Base-by-base conservation (phyloP, 306 rosid genomes). In the Malus orientalis region DNA sequence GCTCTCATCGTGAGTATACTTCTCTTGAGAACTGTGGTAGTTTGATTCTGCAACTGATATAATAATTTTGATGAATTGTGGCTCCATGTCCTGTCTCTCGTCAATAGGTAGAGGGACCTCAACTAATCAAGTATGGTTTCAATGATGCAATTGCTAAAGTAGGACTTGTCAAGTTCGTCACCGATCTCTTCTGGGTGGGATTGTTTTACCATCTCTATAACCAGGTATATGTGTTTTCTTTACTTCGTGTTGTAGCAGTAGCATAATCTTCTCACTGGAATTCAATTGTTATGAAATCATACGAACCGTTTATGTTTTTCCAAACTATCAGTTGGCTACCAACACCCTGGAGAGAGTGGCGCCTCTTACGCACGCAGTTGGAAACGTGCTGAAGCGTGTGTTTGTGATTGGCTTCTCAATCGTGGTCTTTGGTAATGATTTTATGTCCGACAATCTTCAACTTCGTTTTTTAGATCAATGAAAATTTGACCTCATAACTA, bases 341-440 rank as follows among this genome's bases (percentile, higher is more conserved):
- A 93, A 93, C 86, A 93, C 98, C 49, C 70, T 93, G 83, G 98
- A 93, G 88, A 88, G 98, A 86, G 98, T 93, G 75, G 98, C 98
- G 60, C 98, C 98, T 71, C 97, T 93, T 62, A 93, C 98, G 20
- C 98, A 93, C 60, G 98, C 98, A 29, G 98, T 93, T 84, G 98
- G 98, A 14, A 93, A 93, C 67, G 98, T 93, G 58, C 84, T 93
- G 89, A 93, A 93, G 74, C 97, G 98, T 82, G 98, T 93, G 33
- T 93, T 93, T 80, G 98, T 93, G 75, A 93, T 93, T 80, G 97
- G 97, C 51, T 93, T 93, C 87, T 90, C 98, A 22, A 93, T 93
- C 53, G 6, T 93, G 11, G 8, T 80, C 79, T 93, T 93, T 19
- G 98, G 98, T 93, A 91, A 86, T 61, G 58, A 49, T 49, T 15